Base-by-base conservation (phyloP, 2,329 filamentous ascomycete genomes). In the Cladophialophora immunda region DNA sequence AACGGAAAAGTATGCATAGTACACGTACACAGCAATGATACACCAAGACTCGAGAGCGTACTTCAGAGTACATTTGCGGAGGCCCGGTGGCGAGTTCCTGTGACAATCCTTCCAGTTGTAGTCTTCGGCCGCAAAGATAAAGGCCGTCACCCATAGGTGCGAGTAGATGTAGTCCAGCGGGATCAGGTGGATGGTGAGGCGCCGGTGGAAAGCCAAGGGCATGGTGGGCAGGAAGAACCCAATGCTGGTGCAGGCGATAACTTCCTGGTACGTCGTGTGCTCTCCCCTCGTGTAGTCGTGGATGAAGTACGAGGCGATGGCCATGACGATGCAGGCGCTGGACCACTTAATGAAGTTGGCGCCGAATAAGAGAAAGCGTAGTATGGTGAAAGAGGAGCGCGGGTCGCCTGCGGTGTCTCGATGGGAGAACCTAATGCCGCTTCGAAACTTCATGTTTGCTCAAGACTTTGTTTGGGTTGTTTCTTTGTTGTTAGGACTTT, bases 211-310 rank as follows among this genome's bases (percentile, higher is more conserved):
- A 17, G 58, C 38, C 38, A 61, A 13, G 22, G 58, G 58, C 9
- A 61, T 50, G 27, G 58, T 61, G 25, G 58, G 58, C 22, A 61
- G 22, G 58, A 61, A 61, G 58, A 61, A 41, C 30, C 11, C 61
- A 25, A 32, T 55, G 17, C 38, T 19, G 38, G 38, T 41, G 38
- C 38, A 41, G n/a, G 38, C 38, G n/a, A 41, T 54, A 25, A 91
- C 91, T 54, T 88, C 85, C 75, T 93, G 93, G 36, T 85, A 82
- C 5, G 90, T 93, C 32, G 90, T 61, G 36, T 61, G 58, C 22
- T 34, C 15, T 25, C 53, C 25, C 29, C 58, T 22, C 22, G 58
- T 34, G 27, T 61, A 61, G 29, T 61, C 58, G 58, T 61, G 58
- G 38, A 61, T 61, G 45, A 61, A 61, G 58, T 61, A 61, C 13